Evolutionary conservation across 2,329 filamentous ascomycete species (phyloP), one percentile per base, ranked within the genome.

Genomic region (Trichophyton equinum): DNA sequence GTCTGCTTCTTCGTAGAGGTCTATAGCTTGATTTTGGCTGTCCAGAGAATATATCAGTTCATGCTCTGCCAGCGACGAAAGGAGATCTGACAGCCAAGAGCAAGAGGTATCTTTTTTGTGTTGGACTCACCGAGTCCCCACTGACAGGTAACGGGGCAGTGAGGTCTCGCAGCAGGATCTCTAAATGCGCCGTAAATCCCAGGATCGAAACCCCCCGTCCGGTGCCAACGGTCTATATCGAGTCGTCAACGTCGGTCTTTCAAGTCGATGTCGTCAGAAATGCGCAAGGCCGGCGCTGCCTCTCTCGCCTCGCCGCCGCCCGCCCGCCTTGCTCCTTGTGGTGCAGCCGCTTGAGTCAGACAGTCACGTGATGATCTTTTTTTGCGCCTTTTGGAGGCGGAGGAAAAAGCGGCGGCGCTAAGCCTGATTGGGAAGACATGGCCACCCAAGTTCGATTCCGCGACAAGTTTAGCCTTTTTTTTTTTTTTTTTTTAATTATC

Each of bases 271-370:
- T 11, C 25, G 47, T 22, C 11, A 27, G 56, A 27, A 42, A 62
- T 61, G 59, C 55, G 62, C 62, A 55, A 61, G 60, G 58, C 40
- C 60, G 58, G 62, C 60, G 62, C 57, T 33, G n/a, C n/a, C n/a
- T n/a, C 51, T 25, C 27, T 18, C 51, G 51, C 51, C 40, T 20
- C 51, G 49, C 20, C 51, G 51, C 27, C 27, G 8, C 33, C 22
- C 9, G 30, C 22, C 47, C 18, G 20, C 30, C 56, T 63, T 25
- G 13, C 22, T 47, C 25, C 36, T 22, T 42, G 53, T 64, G 62
- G 62, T 61, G 62, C 62, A 64, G 44, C 46, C 60, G 62, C 62
- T 42, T 27, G 27, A 44, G 38, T n/a, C 25, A 42, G 3, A 2
- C 18, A 18, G 46, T 60, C 62, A 62, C 60, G 62, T 60, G 60